Evolutionary conservation across 2,329 filamentous ascomycete genomes (phyloP).

Genomic region (Clarireedia homoeocarpa): DNA sequence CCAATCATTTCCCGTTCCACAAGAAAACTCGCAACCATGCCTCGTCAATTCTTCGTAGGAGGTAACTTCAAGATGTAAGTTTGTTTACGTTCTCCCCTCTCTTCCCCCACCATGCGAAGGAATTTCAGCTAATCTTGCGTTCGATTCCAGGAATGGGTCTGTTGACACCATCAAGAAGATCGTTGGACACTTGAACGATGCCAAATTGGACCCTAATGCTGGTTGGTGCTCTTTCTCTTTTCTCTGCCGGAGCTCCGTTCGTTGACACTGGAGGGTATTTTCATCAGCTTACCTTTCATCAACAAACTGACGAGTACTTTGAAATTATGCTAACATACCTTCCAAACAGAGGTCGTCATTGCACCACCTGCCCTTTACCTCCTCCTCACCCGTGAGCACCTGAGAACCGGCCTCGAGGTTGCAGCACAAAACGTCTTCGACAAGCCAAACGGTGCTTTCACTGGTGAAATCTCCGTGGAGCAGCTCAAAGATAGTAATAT

Average conservation of each 20-base stretch:
- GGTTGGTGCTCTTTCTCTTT: slow-evolving; percentile 43
- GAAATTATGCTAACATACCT: neutral
- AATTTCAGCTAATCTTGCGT: slow-evolving; percentile 3
- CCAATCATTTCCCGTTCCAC: slow-evolving; percentile 3
- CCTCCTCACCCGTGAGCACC: slow-evolving; percentile 70
- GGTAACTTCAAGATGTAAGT: slow-evolving; percentile 99
- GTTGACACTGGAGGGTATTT: neutral
- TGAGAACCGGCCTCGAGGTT: slow-evolving; percentile 71
- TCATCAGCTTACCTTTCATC: neutral
- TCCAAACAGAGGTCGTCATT: slow-evolving; percentile 77
- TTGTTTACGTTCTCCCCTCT: neutral
- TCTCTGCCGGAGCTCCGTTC: neutral
- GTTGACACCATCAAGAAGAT: slow-evolving; percentile 85
- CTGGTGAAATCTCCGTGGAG: slow-evolving; percentile 86
- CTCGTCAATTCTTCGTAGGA: slow-evolving; percentile 94
- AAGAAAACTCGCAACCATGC: slow-evolving; percentile 46
- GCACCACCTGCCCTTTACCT: slow-evolving; percentile 89
- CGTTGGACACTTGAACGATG: slow-evolving; percentile 79
- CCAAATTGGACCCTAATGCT: slow-evolving; percentile 67
- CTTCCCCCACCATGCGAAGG: slow-evolving; percentile 1
- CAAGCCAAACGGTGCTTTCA: slow-evolving; percentile 94
- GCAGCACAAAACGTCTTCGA: slow-evolving; percentile 96
- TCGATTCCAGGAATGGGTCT: slow-evolving; percentile 73
- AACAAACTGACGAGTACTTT: neutral
- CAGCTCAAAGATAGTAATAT: slow-evolving; percentile 87